Percentiles rank a stretch among this genome's conserved stretches.
Evolutionary conservation across 441 rosid species (phyloP).

Genomic region (Gossypium armourianum): DNA sequence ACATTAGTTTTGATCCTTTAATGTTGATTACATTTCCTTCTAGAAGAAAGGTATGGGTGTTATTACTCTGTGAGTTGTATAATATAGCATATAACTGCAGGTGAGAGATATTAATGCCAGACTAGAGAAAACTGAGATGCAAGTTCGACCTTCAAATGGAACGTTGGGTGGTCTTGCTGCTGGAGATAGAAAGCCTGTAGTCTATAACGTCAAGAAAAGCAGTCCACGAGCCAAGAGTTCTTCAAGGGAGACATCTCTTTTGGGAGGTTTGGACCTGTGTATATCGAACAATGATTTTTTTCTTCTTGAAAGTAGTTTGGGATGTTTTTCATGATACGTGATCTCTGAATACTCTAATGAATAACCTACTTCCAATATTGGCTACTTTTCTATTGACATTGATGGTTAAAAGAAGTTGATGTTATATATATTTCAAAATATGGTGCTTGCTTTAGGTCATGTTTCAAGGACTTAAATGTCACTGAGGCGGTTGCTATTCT

Average conservation of each 20-base stretch:
- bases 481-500: neutral
- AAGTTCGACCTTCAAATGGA: conserved; percentile 50
- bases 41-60: conserved; percentile 6
- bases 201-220: conserved; percentile 53
- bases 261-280: conserved; percentile 54
- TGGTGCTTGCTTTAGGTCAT: neutral
- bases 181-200: conserved; percentile 49
- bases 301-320: neutral
- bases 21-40: neutral
- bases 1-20: neutral
- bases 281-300: neutral
- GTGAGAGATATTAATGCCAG: conserved; percentile 91
- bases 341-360: neutral
- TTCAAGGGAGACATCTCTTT: conserved; percentile 62
- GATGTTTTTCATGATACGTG: neutral
- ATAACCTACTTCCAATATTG: neutral
- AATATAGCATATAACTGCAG: conserved; percentile 31
- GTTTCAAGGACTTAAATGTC: neutral
- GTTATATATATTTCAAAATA: neutral
- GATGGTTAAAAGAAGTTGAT: conserved; percentile 5
- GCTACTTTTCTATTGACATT: neutral
- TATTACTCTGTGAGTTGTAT: conserved; percentile 5
- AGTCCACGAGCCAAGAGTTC: conserved; percentile 80
- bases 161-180: conserved; percentile 35
- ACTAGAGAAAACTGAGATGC: conserved; percentile 78